Base-by-base conservation (phyloP, 2,329 filamentous ascomycete genomes). In the Talaromyces sp. region DNA sequence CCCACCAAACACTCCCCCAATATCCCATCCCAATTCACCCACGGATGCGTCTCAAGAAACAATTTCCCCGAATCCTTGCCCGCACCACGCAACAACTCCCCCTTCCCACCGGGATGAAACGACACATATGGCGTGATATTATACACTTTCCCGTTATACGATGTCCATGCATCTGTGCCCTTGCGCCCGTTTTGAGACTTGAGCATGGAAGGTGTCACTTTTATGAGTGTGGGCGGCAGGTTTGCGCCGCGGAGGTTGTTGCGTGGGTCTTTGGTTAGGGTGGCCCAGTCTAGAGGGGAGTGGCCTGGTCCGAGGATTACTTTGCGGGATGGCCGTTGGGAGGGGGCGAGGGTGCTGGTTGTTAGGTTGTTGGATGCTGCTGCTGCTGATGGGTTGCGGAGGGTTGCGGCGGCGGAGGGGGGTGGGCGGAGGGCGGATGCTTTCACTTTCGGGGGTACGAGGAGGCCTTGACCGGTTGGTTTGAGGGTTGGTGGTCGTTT, bases 281-380 rank as follows among this genome's bases (percentile, higher is more conserved):
- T 88, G 13, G 95, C 95, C 95, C 95, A 99, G 84, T 99, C 95
- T 13, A 99, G 88, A 0, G 95, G 94, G 1, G 92, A 97, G 81
- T 94, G 93, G 36, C 95, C 94, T 0, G 95, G 95, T n/a, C 88
- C 86, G 4, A 99, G 86, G 8, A 90, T 83, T 4, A 97, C 91
- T 73, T 94, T 74, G 19, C 75, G 73, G 4, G 76, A 75, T 15
- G 76, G 68, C 76, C 85, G 79, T 65, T 78, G 77, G 6, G 72
- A 71, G 8, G 83, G 76, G 49, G 78, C 73, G 17, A 82, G 76
- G 58, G 78, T 79, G 70, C 74, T 78, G 68, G 73, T 78, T 49
- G 80, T 74, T 47, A 80, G 78, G 54, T 76, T 72, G 70, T 78
- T 78, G 64, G 70, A n/a, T 81, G 1, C 72, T 11, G 78, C 75